These are phyloP conservation scores for Kalaharituber pfeilii DNA, from an alignment of 2,329 filamentous ascomycete species.

Conservation along the genomic window DNA sequence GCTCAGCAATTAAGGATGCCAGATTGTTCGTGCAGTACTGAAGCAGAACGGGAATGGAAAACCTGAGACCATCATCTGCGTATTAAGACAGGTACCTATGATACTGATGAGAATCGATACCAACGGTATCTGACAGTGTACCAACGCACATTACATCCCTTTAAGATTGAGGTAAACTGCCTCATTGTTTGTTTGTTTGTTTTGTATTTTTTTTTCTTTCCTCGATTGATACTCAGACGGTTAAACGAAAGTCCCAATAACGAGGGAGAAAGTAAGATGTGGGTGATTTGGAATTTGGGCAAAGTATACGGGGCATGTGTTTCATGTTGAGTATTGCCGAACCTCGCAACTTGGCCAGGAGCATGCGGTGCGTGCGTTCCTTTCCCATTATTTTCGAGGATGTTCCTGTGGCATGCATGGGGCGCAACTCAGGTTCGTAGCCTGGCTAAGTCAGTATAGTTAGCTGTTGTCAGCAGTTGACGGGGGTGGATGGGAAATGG, in stretches of 20 bases:
- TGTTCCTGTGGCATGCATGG: not conserved
- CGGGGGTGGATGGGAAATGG: not conserved
- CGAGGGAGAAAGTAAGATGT: not conserved
- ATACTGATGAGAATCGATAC: too few species aligned
- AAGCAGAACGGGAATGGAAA: not conserved
- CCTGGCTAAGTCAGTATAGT: not conserved
- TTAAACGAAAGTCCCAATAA: not conserved
- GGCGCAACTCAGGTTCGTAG: not conserved
- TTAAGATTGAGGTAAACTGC: not conserved
- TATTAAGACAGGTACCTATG: too few species aligned
- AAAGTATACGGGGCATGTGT: conserved; percentile 1
- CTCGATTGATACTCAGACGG: not conserved
- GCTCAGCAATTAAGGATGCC: not conserved
- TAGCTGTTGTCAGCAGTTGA: not conserved
- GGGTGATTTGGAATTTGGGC: not conserved
- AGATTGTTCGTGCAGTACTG: not conserved
- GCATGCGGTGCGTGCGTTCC: not conserved
- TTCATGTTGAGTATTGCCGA: conserved; percentile 3
- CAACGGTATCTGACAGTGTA: too few species aligned
- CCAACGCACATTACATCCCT: not conserved
- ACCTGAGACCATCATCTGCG: too few species aligned
- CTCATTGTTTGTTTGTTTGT: too few species aligned
- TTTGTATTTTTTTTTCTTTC: not conserved
- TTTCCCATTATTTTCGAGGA: not conserved
- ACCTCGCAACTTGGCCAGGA: not conserved